Evolutionary conservation across 2,329 filamentous ascomycete species (phyloP), one percentile per base, ranked within the genome.

Genomic region (Fusarium brachygibbosum): DNA sequence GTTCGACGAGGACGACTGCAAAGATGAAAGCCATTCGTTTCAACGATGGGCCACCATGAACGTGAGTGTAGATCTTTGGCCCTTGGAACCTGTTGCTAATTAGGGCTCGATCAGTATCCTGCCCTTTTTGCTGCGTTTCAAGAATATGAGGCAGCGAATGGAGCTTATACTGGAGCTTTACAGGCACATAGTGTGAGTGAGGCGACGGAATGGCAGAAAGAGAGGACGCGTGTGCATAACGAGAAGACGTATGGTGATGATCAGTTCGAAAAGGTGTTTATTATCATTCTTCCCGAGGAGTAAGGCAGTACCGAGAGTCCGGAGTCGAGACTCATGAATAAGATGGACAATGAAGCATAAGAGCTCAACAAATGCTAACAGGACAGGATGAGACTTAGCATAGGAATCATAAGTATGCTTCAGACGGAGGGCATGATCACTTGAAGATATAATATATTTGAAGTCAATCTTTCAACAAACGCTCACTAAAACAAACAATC

Each of bases 401-500:
- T n/a, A 31, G 23, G 10, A 29, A 11, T 41, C 19, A 21, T 12
- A 28, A 19, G 6, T n/a, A 9, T 19, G 12, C 17, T 13, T 6
- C 4, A 9, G 8, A 13, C 11, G 3, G 31, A 23, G 6, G 19
- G 7, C 17, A 25, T 5, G 4, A 13, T 11, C 25, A 4, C 23
- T 8, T 11, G 14, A 23, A 17, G 16, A 13, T 2, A 14, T 10
- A 3, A 42, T 5, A 9, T 8, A 25, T 0, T 14, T 29, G 5
- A 17, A 4, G 4, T 7, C 6, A 40, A 9, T n/a, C 10, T 40
- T n/a, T 29, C 12, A 19, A 9, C 16, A 12, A 45, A 38, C 34
- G 56, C 56, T 40, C 13, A 19, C 6, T 31, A 13, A 35, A 4
- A 48, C 11, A 41, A 49, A 63, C n/a, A 66, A 28, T 32, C 62